Evolutionary conservation across 352 stramenopile species (phyloP).

Genomic region (Phytophthora sp.): DNA sequence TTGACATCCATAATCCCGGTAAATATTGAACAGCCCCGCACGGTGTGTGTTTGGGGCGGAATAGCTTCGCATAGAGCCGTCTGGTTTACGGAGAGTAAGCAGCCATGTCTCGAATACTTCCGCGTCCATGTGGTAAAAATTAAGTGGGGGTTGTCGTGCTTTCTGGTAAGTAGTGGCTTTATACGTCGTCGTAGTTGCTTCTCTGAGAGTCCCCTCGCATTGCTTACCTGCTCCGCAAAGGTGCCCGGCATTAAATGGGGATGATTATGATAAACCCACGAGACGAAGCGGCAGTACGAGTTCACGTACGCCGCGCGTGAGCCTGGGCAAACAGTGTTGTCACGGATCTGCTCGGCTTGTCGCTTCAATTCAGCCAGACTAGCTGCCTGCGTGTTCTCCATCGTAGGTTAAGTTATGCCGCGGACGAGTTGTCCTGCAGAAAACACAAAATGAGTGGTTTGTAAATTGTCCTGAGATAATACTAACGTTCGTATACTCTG

Average conservation of each 20-base stretch:
- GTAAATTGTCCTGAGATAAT: background rate
- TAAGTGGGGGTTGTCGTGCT: background rate
- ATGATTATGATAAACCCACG: background rate
- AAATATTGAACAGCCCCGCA: conserved; percentile 1
- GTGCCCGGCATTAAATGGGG: background rate
- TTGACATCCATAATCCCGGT: background rate
- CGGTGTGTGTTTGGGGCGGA: background rate
- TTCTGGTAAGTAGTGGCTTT: background rate
- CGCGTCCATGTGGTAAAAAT: background rate
- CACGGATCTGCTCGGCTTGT: background rate
- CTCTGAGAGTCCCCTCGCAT: background rate
- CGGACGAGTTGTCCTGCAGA: background rate
- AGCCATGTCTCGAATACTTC: background rate
- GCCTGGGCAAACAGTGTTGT: background rate
- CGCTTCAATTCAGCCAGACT: background rate
- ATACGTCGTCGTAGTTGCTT: background rate
- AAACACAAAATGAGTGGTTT: background rate
- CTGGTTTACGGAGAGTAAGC: background rate
- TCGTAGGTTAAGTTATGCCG: background rate
- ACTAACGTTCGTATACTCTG: background rate
- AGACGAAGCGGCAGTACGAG: background rate
- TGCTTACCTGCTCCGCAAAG: background rate
- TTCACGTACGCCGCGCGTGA: background rate
- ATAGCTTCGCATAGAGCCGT: background rate
- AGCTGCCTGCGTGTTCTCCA: background rate